phyloP scores from a whole-genome alignment of 2,329 filamentous ascomycete species.

The Berkeleyomyces basicola region DNA sequence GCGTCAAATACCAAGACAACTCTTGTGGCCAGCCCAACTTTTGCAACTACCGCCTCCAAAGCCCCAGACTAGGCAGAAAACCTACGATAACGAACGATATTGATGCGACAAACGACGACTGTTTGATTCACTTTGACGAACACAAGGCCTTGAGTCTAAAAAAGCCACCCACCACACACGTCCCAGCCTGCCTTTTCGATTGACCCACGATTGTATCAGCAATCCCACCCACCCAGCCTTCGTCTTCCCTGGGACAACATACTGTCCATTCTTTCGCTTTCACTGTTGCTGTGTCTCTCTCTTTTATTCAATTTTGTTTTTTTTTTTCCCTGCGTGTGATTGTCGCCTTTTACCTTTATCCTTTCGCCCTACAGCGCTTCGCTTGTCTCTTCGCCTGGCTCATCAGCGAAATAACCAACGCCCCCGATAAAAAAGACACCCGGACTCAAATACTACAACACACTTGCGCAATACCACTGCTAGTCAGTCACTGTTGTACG shows the following conservation, averaged over 20 bases:
- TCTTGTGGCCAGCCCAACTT: background rate
- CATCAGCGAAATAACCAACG: constrained; percentile 1
- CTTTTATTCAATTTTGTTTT: background rate
- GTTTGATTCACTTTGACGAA: background rate
- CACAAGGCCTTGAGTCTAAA: background rate
- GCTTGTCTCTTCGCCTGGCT: constrained; percentile 3
- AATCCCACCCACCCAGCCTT: background rate
- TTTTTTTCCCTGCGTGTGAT: background rate
- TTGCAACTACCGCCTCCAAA: background rate
- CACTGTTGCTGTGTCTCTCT: background rate
- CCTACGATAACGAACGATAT: constrained; percentile 2
- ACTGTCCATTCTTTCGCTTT: background rate
- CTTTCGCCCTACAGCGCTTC: background rate
- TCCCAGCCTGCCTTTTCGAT: constrained; percentile 1
- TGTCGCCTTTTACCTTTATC: background rate
- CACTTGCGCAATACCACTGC: constrained; percentile 1
- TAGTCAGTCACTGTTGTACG: constrained; percentile 1
- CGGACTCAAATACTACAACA: background rate
- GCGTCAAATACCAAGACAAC: constrained; percentile 1
- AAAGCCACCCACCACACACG: background rate
- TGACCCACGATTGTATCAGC: background rate
- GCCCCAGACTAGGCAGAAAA: background rate
- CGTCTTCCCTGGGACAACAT: background rate
- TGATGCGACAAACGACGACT: constrained; percentile 1
- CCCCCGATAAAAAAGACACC: background rate